These are phyloP conservation scores for Penicillium crustosum DNA, from an alignment of 2,329 filamentous ascomycete species.

Conservation along the genomic window DNA sequence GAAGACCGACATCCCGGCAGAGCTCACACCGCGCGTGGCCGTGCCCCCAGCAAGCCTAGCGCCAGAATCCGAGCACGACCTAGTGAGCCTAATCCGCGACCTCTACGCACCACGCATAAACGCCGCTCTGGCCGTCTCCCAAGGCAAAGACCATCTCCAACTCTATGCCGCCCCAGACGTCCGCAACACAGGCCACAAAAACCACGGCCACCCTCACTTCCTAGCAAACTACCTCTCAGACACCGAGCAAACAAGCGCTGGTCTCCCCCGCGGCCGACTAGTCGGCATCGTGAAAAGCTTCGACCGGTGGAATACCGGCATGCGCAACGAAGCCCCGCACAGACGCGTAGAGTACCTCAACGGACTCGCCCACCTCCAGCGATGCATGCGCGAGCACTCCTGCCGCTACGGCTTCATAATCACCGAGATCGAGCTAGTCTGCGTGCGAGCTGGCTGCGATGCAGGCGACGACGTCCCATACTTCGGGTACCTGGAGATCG, in stretches of 20 bases:
- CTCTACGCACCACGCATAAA: conserved; percentile 88
- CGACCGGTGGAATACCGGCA: conserved; percentile 91
- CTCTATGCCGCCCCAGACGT: conserved; percentile 44
- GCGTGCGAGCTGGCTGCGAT: conserved; percentile 74
- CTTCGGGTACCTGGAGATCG: conserved; percentile 85
- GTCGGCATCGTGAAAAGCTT: conserved; percentile 89
- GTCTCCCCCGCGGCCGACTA: conserved; percentile 60
- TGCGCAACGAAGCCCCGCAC: conserved; percentile 81
- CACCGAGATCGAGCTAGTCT: conserved; percentile 90
- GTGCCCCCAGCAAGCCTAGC: conserved; percentile 55
- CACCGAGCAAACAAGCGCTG: conserved; percentile 49
- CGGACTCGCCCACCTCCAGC: conserved; percentile 80
- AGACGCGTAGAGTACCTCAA: conserved; percentile 87
- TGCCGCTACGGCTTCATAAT: conserved; percentile 96
- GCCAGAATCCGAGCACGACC: conserved; percentile 74
- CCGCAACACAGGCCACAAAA: conserved; percentile 37
- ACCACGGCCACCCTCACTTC: conserved; percentile 52
- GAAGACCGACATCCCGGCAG: conserved; percentile 60
- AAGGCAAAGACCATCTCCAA: conserved; percentile 60
- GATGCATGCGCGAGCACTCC: conserved; percentile 88
- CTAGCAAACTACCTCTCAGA: conserved; percentile 56
- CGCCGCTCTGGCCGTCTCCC: conserved; percentile 74
- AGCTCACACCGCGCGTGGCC: conserved; percentile 38
- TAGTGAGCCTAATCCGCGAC: conserved; percentile 72
- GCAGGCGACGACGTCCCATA: conserved; percentile 64